Percentiles rank a stretch among this genome's conserved stretches.
These are phyloP conservation scores for Coniochaeta sp. DNA, from an alignment of 2,329 filamentous ascomycete genomes.

Conservation along the genomic window DNA sequence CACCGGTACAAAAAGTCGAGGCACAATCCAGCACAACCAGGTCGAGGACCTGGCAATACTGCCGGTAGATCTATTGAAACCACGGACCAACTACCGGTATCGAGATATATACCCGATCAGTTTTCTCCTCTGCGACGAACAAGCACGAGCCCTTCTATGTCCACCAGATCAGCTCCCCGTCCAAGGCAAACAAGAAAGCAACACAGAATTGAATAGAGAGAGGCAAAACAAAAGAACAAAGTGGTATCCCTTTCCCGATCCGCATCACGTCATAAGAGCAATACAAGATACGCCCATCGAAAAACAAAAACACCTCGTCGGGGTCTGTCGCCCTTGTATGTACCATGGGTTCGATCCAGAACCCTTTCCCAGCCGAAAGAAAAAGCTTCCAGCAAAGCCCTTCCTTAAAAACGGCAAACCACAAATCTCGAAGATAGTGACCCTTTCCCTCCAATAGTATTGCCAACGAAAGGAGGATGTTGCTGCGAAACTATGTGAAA, in stretches of 20 bases:
- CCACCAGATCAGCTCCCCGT: background rate
- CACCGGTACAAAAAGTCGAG: no score
- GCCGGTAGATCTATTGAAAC: no score
- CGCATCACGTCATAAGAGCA: background rate
- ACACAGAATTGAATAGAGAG: no score
- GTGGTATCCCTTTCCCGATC: background rate
- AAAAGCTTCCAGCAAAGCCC: background rate
- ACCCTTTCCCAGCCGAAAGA: background rate
- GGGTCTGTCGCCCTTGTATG: no score
- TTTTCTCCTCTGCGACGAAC: no score
- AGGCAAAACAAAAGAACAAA: background rate
- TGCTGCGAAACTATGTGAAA: background rate
- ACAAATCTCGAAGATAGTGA: background rate
- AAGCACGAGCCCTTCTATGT: no score
- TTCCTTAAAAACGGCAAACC: background rate
- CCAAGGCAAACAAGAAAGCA: background rate
- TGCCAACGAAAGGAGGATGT: background rate
- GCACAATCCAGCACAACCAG: no score
- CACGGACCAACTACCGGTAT: no score
- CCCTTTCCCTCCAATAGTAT: background rate
- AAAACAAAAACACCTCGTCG: background rate
- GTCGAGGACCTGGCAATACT: no score
- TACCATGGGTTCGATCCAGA: background rate
- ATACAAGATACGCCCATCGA: background rate
- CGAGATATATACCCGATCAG: no score